Base-by-base conservation (phyloP, 2,329 filamentous ascomycete genomes). In the Arthrinium phaeospermum region DNA sequence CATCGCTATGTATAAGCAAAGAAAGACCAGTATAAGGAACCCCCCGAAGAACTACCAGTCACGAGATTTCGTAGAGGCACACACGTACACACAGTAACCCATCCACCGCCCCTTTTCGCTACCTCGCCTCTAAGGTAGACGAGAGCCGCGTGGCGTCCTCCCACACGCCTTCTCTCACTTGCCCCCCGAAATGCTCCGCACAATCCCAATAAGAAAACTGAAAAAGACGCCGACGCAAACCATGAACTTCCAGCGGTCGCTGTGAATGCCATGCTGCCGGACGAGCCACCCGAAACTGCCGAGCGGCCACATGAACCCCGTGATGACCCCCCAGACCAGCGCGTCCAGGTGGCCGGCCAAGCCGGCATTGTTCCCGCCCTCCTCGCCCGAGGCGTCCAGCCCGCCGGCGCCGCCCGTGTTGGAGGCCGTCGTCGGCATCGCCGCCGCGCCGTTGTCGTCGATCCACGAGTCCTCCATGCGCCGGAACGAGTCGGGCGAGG, bases 291-390 rank as follows among this genome's bases (percentile, higher is more conserved):
- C 91, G 72, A 96, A 85, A 78, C 94, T 95, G 0, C 94, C 96
- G 13, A 98, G 82, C 4, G 96, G 96, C 90, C 96, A 98, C 81
- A 99, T 93, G 85, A 98, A 99, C 0, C 96, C 96, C 78, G 96
- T 93, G 73, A 97, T 85, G 81, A 96, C 94, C 5, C 95, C 96
- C 83, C 92, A 93, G 72, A 98, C 87, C 85, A 98, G 90, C 78
- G 97, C 92, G 79, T 98, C 96, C 64, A 98, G 85, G 14, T 93
- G 88, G 0, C 89, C 91, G 22, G 81, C 78, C 69, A 85, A 83
- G 41, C 83, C 83, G 68, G 84, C 83, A 1, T 82, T 85, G 37
- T 86, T 87, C 51, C 88, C 85, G 41, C 85, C 87, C 49, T 87
- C 81, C 27, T 81, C 79, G 71, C 77, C 79, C 27, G 27, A 30